These are phyloP conservation scores for Psilocybe subaeruginosa DNA, from an alignment of 768 basidiomycete genomes.

Conservation along the genomic window DNA sequence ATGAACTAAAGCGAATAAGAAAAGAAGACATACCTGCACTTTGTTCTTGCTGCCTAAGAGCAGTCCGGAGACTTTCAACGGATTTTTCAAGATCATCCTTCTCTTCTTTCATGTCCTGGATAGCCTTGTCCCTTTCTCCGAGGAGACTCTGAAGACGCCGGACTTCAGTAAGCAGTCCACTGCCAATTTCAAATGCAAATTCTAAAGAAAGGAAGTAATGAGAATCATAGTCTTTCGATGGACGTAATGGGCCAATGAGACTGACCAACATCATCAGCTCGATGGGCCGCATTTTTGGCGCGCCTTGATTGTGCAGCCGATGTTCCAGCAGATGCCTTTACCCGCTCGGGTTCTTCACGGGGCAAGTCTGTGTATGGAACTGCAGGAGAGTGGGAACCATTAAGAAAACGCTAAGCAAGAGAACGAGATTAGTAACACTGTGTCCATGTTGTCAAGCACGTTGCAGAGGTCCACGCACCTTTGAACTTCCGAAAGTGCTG, in stretches of 20 bases:
- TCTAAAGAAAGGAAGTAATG: conserved; percentile 51
- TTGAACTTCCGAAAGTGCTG: conserved; percentile 60
- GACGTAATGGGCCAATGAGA: conserved; percentile 26
- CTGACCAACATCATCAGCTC: conserved; percentile 88
- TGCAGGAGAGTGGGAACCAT: conserved; percentile 52
- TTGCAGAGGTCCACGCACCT: conserved; percentile 46
- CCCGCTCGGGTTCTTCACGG: conserved; percentile 65
- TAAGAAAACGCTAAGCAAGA: conserved; percentile 38
- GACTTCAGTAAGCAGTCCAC: conserved; percentile 88
- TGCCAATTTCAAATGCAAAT: conserved; percentile 98
- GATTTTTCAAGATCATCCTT: conserved; percentile 86
- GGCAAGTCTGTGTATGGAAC: conserved; percentile 51
- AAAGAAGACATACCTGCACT: conserved; percentile 60
- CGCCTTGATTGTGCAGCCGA: conserved; percentile 86
- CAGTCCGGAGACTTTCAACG: conserved; percentile 71
- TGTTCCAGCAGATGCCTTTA: conserved; percentile 62
- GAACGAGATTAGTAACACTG: conserved; percentile 7
- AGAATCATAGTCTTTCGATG: conserved; percentile 17
- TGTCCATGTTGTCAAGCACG: neutral
- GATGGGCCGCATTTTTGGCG: conserved; percentile 89
- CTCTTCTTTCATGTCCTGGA: conserved; percentile 91
- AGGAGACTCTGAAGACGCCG: conserved; percentile 89
- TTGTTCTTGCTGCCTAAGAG: conserved; percentile 81
- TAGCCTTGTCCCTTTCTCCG: conserved; percentile 89
- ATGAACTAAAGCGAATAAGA: neutral